Base-by-base conservation (phyloP, 352 stramenopile genomes). In the Phytophthora tubulina region DNA sequence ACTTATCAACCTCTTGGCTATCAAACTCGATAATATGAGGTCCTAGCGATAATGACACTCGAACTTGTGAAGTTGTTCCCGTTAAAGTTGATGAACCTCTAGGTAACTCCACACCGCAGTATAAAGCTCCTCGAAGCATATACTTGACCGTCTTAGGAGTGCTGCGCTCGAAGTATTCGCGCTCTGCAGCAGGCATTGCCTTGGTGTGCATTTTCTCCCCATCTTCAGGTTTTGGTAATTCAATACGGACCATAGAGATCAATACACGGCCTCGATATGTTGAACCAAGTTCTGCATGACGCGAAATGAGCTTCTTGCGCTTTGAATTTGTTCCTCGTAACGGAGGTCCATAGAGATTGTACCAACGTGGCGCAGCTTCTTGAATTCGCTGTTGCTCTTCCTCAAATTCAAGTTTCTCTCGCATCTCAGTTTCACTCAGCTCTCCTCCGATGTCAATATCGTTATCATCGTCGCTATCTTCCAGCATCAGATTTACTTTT, bases 341-440 rank as follows among this genome's bases (percentile, higher is more conserved):
- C 1, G 88, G 92, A n/a, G 91, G 89, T 6, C 92, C 92, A 56
- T 97, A 97, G 3, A 97, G 56, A 63, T 94, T 94, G 45, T 89
- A 90, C 89, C 92, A 97, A 3, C 85, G 78, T 21, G 84, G 65
- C 0, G 60, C 53, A 21, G 70, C 35, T 14, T 52, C 70, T 33
- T 64, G 21, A 7, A 58, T 15, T 10, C 39, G 35, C 10, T 68
- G 58, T 8, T 74, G 58, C 33, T 63, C 33, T 27, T 75, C 65
- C 13, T 78, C 65, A 3, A 72, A 15, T 27, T 72, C 39, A 0
- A 56, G n/a, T 8, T 67, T 60, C 50, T 67, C 65, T 56, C 27
- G 41, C 10, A 32, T 61, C 2, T 36, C 27, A 15, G 36, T 13
- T n/a, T 73, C 62, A 30, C n/a, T 55, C 35, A 50, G 15, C 6